Percentiles rank a stretch among this genome's conserved stretches.
Conservation (phyloP, 2,329 filamentous ascomycete species). For the Pyrenophora seminiperda region DNA sequence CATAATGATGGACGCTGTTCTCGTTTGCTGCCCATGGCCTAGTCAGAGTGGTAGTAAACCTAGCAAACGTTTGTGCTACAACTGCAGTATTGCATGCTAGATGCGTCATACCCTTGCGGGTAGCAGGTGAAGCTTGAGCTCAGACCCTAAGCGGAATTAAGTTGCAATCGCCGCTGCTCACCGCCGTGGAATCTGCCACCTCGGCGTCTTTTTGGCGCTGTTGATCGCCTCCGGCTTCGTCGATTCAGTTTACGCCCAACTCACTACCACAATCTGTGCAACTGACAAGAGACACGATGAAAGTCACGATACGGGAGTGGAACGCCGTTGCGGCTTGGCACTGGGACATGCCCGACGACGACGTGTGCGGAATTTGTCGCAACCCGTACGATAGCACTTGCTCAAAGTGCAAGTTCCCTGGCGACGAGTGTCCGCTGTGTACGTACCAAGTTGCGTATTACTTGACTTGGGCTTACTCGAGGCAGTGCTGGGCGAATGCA, state of each 20-base stretch:
- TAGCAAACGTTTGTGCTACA: background rate
- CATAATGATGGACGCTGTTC: background rate
- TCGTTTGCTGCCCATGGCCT: no score
- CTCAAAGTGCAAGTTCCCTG: conserved; percentile 96
- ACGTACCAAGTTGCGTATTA: conserved; percentile 46
- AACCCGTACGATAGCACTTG: conserved; percentile 98
- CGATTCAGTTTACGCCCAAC: conserved; percentile 9
- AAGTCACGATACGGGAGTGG: conserved; percentile 93
- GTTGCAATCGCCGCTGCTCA: conserved; percentile 21
- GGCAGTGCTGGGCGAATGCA: conserved; percentile 91
- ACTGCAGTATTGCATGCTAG: background rate
- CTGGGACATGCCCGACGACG: conserved; percentile 96
- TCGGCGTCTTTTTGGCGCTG: conserved; percentile 14
- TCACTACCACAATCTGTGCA: conserved; percentile 3
- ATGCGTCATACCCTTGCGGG: background rate
- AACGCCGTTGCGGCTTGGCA: conserved; percentile 94
- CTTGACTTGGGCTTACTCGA: conserved; percentile 9
- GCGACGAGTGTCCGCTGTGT: conserved; percentile 93
- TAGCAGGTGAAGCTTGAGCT: conserved; percentile 17
- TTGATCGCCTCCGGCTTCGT: conserved; percentile 28
- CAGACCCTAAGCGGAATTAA: conserved; percentile 12
- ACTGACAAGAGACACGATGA: conserved; percentile 64
- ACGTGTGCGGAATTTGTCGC: conserved; percentile 98
- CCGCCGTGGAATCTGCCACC: conserved; percentile 24
- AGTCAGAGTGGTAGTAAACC: no score